Conservation (phyloP, 2,329 filamentous ascomycete genomes). For the Chaetomiaceae sp. region DNA sequence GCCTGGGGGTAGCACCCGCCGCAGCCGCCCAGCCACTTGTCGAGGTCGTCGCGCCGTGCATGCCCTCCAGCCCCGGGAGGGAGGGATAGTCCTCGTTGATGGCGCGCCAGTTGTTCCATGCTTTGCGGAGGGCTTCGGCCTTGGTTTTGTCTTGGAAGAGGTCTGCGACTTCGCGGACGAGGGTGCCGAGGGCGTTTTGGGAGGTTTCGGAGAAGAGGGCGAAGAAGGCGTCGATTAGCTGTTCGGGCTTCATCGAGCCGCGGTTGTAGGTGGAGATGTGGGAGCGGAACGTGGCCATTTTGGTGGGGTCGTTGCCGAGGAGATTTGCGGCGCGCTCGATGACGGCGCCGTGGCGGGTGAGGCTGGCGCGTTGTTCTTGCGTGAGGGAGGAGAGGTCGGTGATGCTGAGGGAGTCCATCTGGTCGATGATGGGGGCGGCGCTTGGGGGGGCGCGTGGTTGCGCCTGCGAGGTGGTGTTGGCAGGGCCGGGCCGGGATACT, state of each 20-base stretch:
- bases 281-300: slow-evolving; percentile 71
- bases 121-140: slow-evolving; percentile 66
- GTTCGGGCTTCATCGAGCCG: slow-evolving; percentile 62
- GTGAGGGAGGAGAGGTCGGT: slow-evolving; percentile 50
- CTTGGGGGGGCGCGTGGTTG: slow-evolving; percentile 10
- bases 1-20: slow-evolving; percentile 43
- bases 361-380: slow-evolving; percentile 75
- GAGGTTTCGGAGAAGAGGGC: slow-evolving; percentile 74
- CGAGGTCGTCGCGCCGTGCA: slow-evolving; percentile 55
- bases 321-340: slow-evolving; percentile 80
- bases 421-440: slow-evolving; percentile 29
- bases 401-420: slow-evolving; percentile 50
- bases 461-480: slow-evolving; percentile 8
- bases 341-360: slow-evolving; percentile 75
- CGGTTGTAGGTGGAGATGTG: slow-evolving; percentile 75
- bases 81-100: slow-evolving; percentile 95
- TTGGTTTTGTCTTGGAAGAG: slow-evolving; percentile 82
- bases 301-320: slow-evolving; percentile 69
- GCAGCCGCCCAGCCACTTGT: slow-evolving; percentile 57
- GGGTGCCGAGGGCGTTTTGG: slow-evolving; percentile 75
- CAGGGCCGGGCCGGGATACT: slow-evolving; percentile 17
- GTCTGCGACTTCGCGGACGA: slow-evolving; percentile 87
- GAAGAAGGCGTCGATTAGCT: slow-evolving; percentile 84
- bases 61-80: slow-evolving; percentile 68
- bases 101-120: slow-evolving; percentile 93